Evolutionary conservation across 2,329 filamentous ascomycete genomes (phyloP).

Genomic region (Beauveria caledonica): DNA sequence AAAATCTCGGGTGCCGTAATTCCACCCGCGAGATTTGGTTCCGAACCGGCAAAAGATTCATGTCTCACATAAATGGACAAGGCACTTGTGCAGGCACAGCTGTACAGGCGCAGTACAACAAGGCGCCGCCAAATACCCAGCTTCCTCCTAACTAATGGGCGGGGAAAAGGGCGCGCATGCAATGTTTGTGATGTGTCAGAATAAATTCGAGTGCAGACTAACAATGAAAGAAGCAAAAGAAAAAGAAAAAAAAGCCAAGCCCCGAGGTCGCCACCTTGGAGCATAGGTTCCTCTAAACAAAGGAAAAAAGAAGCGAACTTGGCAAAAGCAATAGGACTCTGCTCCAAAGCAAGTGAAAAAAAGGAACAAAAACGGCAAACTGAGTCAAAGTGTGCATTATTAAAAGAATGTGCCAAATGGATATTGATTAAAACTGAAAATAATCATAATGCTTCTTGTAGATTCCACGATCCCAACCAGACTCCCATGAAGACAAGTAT

Average conservation of each 20-base stretch:
- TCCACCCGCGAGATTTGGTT: neutral
- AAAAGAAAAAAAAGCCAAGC: constrained; percentile 14
- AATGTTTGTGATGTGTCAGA: constrained; percentile 10
- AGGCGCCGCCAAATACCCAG: neutral
- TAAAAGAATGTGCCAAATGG: neutral
- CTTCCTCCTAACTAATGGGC: neutral
- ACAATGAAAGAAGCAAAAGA: constrained; percentile 15
- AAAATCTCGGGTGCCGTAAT: neutral
- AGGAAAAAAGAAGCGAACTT: neutral
- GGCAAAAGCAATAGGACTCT: neutral
- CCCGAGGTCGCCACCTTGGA: constrained; percentile 14
- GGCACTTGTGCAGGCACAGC: neutral
- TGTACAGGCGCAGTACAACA: neutral
- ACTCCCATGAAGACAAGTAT: neutral
- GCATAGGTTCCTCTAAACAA: neutral
- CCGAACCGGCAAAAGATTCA: neutral
- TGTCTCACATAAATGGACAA: neutral
- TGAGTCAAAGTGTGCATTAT: too few relatives aligned
- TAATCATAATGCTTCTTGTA: neutral
- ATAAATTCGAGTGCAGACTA: constrained; percentile 9
- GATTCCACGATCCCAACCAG: neutral
- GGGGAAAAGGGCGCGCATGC: neutral
- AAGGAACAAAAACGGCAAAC: neutral
- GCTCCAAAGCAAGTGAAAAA: neutral
- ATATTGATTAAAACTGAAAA: neutral